Conservation (phyloP, 768 basidiomycete species). For the Amanita pseudoporphyria region DNA sequence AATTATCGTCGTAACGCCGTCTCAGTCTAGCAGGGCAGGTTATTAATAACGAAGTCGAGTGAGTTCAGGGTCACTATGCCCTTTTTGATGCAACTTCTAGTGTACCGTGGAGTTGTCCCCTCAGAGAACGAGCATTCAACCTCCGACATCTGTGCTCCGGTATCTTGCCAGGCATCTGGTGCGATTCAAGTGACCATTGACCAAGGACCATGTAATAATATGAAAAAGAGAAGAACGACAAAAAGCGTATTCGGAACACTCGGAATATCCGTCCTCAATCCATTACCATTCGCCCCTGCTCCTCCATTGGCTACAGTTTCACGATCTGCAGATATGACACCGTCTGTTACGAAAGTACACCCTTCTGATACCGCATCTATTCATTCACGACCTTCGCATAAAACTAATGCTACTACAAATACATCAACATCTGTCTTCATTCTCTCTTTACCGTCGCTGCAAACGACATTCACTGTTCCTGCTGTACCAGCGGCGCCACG, state of each 20-base stretch:
- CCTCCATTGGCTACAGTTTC: conserved; percentile 16
- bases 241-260: conserved; percentile 67
- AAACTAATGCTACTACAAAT: conserved; percentile 10
- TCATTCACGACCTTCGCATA: background rate
- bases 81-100: no score
- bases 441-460: conserved; percentile 1
- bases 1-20: no score
- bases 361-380: background rate
- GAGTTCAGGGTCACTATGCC: no score
- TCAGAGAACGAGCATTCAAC: no score
- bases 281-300: conserved; percentile 21
- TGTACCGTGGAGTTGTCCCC: no score
- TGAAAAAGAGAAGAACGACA: conserved; percentile 28
- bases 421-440: background rate
- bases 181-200: no score
- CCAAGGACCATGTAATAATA: conserved; percentile 7
- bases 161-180: no score
- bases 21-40: no score
- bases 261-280: conserved; percentile 59
- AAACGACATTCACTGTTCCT: conserved; percentile 1
- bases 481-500: background rate
- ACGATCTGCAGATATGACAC: conserved; percentile 5
- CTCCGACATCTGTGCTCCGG: no score
- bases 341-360: background rate
- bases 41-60: no score